phyloP scores from a whole-genome alignment of 2,329 filamentous ascomycete species.

The Colletotrichum sp. region DNA sequence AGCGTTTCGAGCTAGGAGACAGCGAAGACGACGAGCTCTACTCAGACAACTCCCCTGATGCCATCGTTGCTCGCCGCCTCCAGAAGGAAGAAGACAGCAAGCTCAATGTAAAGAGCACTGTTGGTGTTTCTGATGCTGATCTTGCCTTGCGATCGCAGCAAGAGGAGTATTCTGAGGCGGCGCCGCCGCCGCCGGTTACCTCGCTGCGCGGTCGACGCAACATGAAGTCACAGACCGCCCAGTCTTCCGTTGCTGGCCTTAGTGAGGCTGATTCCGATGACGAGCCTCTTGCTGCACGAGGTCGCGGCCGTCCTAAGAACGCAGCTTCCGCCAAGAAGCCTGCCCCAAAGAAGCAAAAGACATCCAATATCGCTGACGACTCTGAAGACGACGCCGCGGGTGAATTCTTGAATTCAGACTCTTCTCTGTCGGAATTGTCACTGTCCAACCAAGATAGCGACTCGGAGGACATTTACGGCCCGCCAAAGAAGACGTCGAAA shows the following conservation, averaged over 20 bases:
- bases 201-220: not conserved
- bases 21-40: constrained; percentile 42
- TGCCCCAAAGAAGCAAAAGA: constrained; percentile 15
- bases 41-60: constrained; percentile 27
- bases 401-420: constrained; percentile 25
- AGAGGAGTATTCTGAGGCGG: constrained; percentile 31
- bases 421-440: not conserved
- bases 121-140: constrained; percentile 27
- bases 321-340: constrained; percentile 25
- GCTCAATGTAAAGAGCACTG: not conserved
- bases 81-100: constrained; percentile 36
- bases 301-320: constrained; percentile 32
- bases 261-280: constrained; percentile 11
- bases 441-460: not conserved
- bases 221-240: not conserved
- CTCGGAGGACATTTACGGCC: not conserved
- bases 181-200: not conserved
- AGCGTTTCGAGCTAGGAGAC: constrained; percentile 47
- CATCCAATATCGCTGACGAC: not conserved
- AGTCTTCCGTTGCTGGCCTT: not conserved
- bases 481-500: not conserved
- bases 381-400: constrained; percentile 13
- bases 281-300: constrained; percentile 1
- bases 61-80: constrained; percentile 35
- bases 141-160: constrained; percentile 38